Evolutionary conservation across 495 filamentous ascomycete species (phyloP).

Genomic region (Cercophora scortea): DNA sequence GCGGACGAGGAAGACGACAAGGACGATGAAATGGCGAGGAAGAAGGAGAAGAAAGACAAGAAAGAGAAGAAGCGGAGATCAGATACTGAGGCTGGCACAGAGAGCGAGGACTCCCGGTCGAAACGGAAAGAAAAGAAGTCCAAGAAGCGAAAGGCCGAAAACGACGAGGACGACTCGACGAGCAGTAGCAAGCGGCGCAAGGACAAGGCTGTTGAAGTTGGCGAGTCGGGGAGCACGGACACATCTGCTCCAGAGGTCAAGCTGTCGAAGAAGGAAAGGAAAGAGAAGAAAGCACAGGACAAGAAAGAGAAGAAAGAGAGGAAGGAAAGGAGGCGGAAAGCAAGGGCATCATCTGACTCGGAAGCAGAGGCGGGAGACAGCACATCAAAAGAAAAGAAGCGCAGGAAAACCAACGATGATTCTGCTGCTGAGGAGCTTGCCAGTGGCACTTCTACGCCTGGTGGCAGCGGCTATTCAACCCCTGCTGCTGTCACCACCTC

Average conservation of each 20-base stretch:
- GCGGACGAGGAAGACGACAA: slow-evolving; percentile 19
- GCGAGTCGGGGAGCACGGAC: not conserved
- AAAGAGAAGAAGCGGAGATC: slow-evolving; percentile 35
- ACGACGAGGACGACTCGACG: slow-evolving; percentile 7
- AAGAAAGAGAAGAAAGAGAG: slow-evolving; percentile 36
- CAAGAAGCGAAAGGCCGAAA: slow-evolving; percentile 24
- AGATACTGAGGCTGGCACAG: slow-evolving; percentile 20
- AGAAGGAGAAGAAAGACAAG: slow-evolving; percentile 27
- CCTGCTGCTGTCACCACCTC: slow-evolving; percentile 30
- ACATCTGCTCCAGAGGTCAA: slow-evolving; percentile 13
- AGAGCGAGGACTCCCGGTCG: slow-evolving; percentile 10
- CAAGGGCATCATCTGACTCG: slow-evolving; percentile 28
- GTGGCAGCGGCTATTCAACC: slow-evolving; percentile 24
- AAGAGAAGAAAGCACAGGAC: slow-evolving; percentile 1
- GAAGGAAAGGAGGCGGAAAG: slow-evolving; percentile 34
- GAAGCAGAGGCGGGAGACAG: slow-evolving; percentile 12
- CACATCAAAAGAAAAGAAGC: slow-evolving; percentile 16
- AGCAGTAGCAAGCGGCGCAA: too few relatives aligned
- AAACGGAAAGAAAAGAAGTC: slow-evolving; percentile 35
- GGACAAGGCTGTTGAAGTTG: too few relatives aligned
- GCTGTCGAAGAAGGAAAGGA: slow-evolving; percentile 29
- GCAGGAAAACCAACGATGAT: slow-evolving; percentile 15
- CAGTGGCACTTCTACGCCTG: slow-evolving; percentile 19
- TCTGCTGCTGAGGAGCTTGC: slow-evolving; percentile 14
- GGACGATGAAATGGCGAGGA: slow-evolving; percentile 19